Conservation (phyloP, 768 basidiomycete species). For the Polyporus arcularius region DNA sequence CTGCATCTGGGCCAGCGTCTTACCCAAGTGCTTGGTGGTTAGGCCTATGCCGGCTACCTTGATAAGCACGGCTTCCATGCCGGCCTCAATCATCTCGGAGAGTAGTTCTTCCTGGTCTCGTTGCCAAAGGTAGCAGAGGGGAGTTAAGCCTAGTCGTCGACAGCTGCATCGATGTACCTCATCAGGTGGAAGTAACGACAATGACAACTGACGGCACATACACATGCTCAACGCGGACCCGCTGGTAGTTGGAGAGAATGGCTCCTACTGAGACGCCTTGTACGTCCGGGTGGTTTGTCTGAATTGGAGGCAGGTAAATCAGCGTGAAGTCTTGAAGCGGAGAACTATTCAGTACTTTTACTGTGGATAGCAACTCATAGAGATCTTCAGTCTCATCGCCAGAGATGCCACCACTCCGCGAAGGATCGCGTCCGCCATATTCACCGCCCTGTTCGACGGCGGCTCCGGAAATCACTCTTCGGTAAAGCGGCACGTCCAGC, state of each 20-base stretch:
- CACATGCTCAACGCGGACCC: conserved; percentile 98
- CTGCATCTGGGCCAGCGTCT: conserved; percentile 72
- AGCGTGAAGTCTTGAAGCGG: background rate
- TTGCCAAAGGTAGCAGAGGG: conserved; percentile 93
- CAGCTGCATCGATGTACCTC: conserved; percentile 51
- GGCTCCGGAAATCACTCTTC: conserved; percentile 75
- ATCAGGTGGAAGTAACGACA: background rate
- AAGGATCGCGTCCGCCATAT: conserved; percentile 73
- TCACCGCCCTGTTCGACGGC: conserved; percentile 82
- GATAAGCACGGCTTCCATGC: conserved; percentile 83
- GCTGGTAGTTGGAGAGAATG: conserved; percentile 96
- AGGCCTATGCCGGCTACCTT: conserved; percentile 97
- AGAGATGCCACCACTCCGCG: conserved; percentile 46
- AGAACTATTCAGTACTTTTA: conserved; percentile 59
- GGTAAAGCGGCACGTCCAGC: conserved; percentile 83
- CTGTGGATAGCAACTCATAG: conserved; percentile 63
- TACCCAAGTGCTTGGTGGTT: conserved; percentile 74
- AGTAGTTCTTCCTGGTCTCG: conserved; percentile 85
- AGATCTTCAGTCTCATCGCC: conserved; percentile 99
- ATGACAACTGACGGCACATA: conserved; percentile 30
- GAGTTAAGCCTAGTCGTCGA: conserved; percentile 72
- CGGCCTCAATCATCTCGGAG: conserved; percentile 79
- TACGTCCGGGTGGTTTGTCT: conserved; percentile 79
- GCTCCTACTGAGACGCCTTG: conserved; percentile 92
- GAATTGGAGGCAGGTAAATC: background rate